phyloP scores from a whole-genome alignment of 2,329 filamentous ascomycete genomes.

The Venturia nashicola region DNA sequence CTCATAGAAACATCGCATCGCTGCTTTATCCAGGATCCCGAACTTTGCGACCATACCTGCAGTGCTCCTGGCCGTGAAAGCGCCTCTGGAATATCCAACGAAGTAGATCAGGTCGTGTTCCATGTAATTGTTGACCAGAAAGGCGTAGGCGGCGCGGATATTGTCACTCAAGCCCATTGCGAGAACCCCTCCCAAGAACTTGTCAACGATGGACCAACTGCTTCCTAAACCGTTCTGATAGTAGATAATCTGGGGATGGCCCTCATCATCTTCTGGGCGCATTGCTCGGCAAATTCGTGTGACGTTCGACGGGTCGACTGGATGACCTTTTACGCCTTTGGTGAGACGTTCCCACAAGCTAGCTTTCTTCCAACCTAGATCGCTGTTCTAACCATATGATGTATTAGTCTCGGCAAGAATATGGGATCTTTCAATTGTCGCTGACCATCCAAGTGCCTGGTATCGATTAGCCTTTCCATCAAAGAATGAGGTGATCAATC shows the following conservation, averaged over 20 bases:
- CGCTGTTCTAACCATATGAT: background rate
- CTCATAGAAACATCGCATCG: slow-evolving; percentile 13
- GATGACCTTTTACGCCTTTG: slow-evolving; percentile 5
- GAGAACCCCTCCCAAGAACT: slow-evolving; percentile 14
- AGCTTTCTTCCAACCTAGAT: slow-evolving; percentile 6
- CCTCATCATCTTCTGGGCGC: slow-evolving; percentile 17
- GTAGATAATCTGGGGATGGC: slow-evolving; percentile 26
- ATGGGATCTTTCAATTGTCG: background rate
- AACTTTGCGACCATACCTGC: slow-evolving; percentile 15
- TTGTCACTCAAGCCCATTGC: slow-evolving; percentile 27
- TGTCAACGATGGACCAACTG: slow-evolving; percentile 11
- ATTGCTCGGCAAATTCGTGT: slow-evolving; percentile 26
- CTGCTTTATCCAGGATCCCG: slow-evolving; percentile 14
- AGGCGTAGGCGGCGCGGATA: slow-evolving; percentile 50
- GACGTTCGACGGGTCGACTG: slow-evolving; percentile 25
- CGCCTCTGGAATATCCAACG: slow-evolving; percentile 33
- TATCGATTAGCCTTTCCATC: background rate
- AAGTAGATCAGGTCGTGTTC: slow-evolving; percentile 39
- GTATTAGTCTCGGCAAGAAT: background rate
- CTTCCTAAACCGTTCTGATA: slow-evolving; percentile 30
- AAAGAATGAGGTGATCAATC: background rate
- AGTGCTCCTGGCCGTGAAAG: slow-evolving; percentile 24
- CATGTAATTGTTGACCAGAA: slow-evolving; percentile 49
- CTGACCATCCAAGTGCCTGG: background rate
- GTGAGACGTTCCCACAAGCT: background rate